A percentile compares a stretch with the other conserved stretches of the same genome.
phyloP scores from a whole-genome alignment of 2,329 filamentous ascomycete species.

The Seiridium unicorne region DNA sequence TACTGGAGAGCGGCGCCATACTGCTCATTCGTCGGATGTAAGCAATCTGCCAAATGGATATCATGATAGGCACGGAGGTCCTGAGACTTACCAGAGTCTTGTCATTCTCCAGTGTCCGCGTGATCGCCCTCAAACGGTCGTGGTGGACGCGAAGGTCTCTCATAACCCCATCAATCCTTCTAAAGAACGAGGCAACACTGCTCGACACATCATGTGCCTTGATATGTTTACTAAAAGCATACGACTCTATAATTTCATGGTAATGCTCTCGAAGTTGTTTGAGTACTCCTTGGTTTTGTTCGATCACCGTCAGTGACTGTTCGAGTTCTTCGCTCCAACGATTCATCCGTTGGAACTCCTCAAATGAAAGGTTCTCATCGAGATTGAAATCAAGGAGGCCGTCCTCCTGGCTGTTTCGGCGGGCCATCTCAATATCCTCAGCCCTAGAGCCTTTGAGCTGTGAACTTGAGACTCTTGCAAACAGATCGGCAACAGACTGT shows the following conservation, averaged over 20 bases:
- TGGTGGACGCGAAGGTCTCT: constrained; percentile 15
- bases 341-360: constrained; percentile 15
- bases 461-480: neutral
- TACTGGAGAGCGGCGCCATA: constrained; percentile 22
- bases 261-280: constrained; percentile 15
- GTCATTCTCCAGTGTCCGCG: constrained; percentile 13
- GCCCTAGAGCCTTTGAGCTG: constrained; percentile 5
- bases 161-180: constrained; percentile 10
- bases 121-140: constrained; percentile 12
- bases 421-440: constrained; percentile 2
- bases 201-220: neutral
- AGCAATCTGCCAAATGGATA: no score
- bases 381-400: constrained; percentile 7
- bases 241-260: constrained; percentile 5
- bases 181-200: constrained; percentile 13
- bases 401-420: neutral
- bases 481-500: constrained; percentile 2
- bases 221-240: constrained; percentile 8
- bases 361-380: constrained; percentile 15
- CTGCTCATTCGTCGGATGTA: constrained; percentile 8
- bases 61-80: no score
- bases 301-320: constrained; percentile 13
- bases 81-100: constrained; percentile 13
- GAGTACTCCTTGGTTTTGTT: constrained; percentile 18
- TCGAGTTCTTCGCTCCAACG: constrained; percentile 12